A percentile compares a stretch with the other conserved stretches of the same genome.
These are phyloP conservation scores for Tolypocladium album DNA, from an alignment of 2,329 filamentous ascomycete species.

Conservation along the genomic window DNA sequence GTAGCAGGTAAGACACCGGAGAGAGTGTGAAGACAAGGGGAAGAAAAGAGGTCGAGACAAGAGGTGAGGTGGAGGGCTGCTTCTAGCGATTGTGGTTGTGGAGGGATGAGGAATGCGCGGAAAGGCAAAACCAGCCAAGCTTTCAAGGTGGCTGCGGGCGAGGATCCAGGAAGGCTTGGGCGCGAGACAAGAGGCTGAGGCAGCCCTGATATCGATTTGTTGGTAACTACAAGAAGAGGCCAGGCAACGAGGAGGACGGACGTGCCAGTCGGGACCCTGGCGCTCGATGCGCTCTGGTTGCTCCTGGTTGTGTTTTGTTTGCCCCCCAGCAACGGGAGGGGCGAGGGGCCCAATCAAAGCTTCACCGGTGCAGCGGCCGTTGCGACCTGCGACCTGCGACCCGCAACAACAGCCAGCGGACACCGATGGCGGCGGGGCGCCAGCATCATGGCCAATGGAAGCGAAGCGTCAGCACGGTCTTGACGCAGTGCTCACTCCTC, in stretches of 20 bases:
- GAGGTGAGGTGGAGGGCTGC: not conserved
- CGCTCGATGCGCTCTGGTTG: not conserved
- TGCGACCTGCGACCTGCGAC: not conserved
- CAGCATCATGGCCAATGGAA: not conserved
- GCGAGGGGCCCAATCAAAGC: not conserved
- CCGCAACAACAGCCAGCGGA: not conserved
- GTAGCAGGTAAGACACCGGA: not conserved
- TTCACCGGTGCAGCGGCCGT: not conserved
- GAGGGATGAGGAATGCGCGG: not conserved
- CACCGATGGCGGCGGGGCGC: not conserved
- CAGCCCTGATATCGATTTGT: not conserved
- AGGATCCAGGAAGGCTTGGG: not conserved
- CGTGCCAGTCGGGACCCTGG: not conserved
- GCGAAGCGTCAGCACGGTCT: not conserved
- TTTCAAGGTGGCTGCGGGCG: not conserved
- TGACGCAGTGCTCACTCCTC: not conserved
- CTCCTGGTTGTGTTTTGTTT: conserved; percentile 5
- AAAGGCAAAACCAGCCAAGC: not conserved
- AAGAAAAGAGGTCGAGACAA: not conserved
- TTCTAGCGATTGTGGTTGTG: not conserved
- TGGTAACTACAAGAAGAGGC: not conserved
- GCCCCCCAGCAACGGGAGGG: conserved; percentile 13
- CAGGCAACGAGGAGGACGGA: not conserved
- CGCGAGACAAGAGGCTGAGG: not conserved
- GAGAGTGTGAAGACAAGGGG: not conserved